Percentiles rank a stretch among this genome's conserved stretches.
Conservation (phyloP, 108 stramenopile genomes). For the Cylindrotheca fusiformis region DNA sequence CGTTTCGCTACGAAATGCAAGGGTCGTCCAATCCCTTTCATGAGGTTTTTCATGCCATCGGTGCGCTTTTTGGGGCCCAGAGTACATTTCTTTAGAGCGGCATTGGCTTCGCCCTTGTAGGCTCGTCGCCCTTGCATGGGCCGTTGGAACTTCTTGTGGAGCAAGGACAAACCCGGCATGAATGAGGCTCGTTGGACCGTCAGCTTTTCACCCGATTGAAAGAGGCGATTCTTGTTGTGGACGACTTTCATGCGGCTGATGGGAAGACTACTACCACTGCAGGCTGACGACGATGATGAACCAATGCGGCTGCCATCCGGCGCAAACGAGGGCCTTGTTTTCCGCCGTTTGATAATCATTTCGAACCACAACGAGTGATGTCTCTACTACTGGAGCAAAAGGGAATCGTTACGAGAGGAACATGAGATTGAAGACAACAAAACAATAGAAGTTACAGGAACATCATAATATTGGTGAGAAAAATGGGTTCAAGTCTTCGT, state of each 20-base stretch:
- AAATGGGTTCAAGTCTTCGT: neutral
- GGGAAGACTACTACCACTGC: neutral
- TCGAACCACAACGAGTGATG: no score
- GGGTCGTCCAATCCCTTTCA: slow-evolving; percentile 72
- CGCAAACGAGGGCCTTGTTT: neutral
- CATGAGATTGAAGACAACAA: no score
- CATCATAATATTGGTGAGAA: neutral
- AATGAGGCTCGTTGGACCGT: slow-evolving; percentile 60
- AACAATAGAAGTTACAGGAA: no score
- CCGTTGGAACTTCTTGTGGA: slow-evolving; percentile 73
- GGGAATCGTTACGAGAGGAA: no score
- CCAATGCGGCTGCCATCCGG: neutral
- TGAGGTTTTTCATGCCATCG: slow-evolving; percentile 76
- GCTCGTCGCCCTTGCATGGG: slow-evolving; percentile 78
- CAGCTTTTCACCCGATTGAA: slow-evolving; percentile 12
- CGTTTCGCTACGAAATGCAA: slow-evolving; percentile 46
- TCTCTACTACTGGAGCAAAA: no score
- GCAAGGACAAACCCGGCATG: slow-evolving; percentile 47
- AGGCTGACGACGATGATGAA: neutral
- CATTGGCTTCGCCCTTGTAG: slow-evolving; percentile 60
- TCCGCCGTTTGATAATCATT: neutral
- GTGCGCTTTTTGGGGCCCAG: slow-evolving; percentile 67
- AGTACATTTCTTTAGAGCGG: slow-evolving; percentile 43
- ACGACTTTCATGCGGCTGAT: neutral
- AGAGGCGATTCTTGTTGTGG: slow-evolving; percentile 7